Percentiles rank a stretch among this genome's conserved stretches.
phyloP scores from a whole-genome alignment of 352 stramenopile genomes.

The Pythium dissotocum region DNA sequence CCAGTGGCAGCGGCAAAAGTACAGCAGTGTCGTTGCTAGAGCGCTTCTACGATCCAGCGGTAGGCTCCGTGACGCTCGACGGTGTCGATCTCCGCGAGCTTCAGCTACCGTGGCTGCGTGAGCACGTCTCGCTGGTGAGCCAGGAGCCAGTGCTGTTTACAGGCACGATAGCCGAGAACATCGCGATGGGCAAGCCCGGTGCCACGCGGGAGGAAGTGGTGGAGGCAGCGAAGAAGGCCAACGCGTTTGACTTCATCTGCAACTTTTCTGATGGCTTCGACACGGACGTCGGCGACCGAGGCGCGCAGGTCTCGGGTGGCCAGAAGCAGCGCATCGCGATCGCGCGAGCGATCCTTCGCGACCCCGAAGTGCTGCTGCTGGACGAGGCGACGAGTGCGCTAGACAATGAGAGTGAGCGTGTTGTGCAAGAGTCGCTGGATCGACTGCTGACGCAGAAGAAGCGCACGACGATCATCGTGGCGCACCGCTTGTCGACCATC shows the following conservation, averaged over 20 bases:
- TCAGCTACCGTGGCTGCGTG: slow-evolving; percentile 53
- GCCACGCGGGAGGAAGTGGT: slow-evolving; percentile 75
- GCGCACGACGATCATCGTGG: slow-evolving; percentile 91
- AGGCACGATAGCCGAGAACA: slow-evolving; percentile 69
- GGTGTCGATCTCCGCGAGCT: slow-evolving; percentile 53
- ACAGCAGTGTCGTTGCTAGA: slow-evolving; percentile 72
- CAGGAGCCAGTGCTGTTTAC: slow-evolving; percentile 93
- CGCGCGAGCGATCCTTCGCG: no score
- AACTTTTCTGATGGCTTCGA: slow-evolving; percentile 88
- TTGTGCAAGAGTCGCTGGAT: slow-evolving; percentile 85
- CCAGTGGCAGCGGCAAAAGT: slow-evolving; percentile 53
- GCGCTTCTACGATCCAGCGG: slow-evolving; percentile 71
- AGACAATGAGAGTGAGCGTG: no score
- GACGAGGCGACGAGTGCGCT: no score
- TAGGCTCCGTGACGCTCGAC: slow-evolving; percentile 56
- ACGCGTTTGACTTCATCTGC: slow-evolving; percentile 92
- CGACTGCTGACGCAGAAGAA: slow-evolving; percentile 37
- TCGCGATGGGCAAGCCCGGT: slow-evolving; percentile 63
- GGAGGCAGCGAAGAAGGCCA: slow-evolving; percentile 70
- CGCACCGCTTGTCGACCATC: slow-evolving; percentile 92
- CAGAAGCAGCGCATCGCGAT: slow-evolving; percentile 90
- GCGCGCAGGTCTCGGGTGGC: slow-evolving; percentile 89
- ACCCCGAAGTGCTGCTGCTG: no score
- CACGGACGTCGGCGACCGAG: slow-evolving; percentile 87
- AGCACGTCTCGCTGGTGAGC: slow-evolving; percentile 77